Evolutionary conservation across 805 yeast genomes (phyloP).

Genomic region (Wickerhamiella shivajii): DNA sequence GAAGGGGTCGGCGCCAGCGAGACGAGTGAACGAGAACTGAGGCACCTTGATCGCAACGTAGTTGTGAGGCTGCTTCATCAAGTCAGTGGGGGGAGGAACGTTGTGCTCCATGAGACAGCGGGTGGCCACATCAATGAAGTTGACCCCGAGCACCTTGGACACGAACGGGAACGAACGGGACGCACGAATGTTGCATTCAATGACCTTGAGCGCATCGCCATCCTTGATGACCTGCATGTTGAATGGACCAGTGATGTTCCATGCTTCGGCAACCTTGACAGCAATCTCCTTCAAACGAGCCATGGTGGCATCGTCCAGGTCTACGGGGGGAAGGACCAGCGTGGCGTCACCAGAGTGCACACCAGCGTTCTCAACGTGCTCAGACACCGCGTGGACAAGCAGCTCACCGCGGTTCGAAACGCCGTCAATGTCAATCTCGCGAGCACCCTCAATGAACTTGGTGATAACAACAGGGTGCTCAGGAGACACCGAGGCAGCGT

Average conservation of each 20-base stretch:
- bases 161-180: slow-evolving; percentile 98
- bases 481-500: slow-evolving; percentile 84
- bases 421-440: slow-evolving; percentile 94
- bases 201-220: slow-evolving; percentile 89
- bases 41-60: slow-evolving; percentile 97
- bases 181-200: slow-evolving; percentile 97
- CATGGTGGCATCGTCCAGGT: slow-evolving; percentile 50
- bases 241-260: slow-evolving; percentile 95
- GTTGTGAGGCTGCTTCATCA: slow-evolving; percentile 60
- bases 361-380: slow-evolving; percentile 98
- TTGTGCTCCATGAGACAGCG: slow-evolving; percentile 61
- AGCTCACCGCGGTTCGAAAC: slow-evolving; percentile 84
- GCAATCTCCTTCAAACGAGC: slow-evolving; percentile 72
- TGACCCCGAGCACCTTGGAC: slow-evolving; percentile 87
- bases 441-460: slow-evolving; percentile 88
- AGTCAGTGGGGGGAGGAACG: slow-evolving; percentile 66
- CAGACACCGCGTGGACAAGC: slow-evolving; percentile 88
- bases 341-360: slow-evolving; percentile 99
- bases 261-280: slow-evolving; percentile 84
- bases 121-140: slow-evolving; percentile 90
- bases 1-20: slow-evolving; percentile 99
- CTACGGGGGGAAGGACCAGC: slow-evolving; percentile 81
- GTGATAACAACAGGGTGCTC: slow-evolving; percentile 97
- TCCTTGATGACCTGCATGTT: slow-evolving; percentile 97
- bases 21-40: slow-evolving; percentile 93